Percentiles rank a stretch among this genome's conserved stretches.
Conservation (phyloP, 2,329 filamentous ascomycete species). For the Xylariaceae sp. region DNA sequence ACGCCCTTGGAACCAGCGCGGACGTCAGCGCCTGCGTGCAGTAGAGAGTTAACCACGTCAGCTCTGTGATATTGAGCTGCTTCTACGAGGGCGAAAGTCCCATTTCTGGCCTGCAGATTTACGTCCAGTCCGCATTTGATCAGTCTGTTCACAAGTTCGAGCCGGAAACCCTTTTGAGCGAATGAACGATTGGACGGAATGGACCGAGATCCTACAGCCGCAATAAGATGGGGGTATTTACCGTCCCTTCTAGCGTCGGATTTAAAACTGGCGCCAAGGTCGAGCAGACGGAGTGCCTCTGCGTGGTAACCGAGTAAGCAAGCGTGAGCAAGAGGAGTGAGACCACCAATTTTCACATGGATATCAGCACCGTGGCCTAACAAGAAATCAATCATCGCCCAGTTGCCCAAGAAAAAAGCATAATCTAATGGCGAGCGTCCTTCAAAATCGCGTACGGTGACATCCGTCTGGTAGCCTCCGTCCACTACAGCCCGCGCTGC, state of each 20-base stretch:
- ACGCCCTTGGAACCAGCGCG: not conserved
- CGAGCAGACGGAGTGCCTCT: conserved; percentile 22
- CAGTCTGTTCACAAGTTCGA: conserved; percentile 8
- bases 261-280: conserved; percentile 16
- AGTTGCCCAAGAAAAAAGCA: conserved; percentile 19
- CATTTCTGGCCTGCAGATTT: not conserved
- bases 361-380: conserved; percentile 18
- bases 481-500: conserved; percentile 13
- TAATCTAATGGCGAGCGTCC: conserved; percentile 17
- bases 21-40: conserved; percentile 8
- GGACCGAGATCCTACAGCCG: conserved; percentile 7
- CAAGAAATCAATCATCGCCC: conserved; percentile 19
- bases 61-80: conserved; percentile 9
- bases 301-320: conserved; percentile 15
- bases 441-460: conserved; percentile 13
- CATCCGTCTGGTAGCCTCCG: conserved; percentile 17
- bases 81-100: conserved; percentile 1
- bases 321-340: conserved; percentile 19
- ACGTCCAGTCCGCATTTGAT: conserved; percentile 9
- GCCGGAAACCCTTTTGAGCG: conserved; percentile 1
- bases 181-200: conserved; percentile 5
- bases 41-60: conserved; percentile 7
- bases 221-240: conserved; percentile 2
- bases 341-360: conserved; percentile 8
- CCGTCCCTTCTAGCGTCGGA: not conserved